A percentile compares a stretch with the other conserved stretches of the same genome.
Evolutionary conservation across 108 stramenopile genomes (phyloP).

Genomic region (Pseudonitzschia multistriata): DNA sequence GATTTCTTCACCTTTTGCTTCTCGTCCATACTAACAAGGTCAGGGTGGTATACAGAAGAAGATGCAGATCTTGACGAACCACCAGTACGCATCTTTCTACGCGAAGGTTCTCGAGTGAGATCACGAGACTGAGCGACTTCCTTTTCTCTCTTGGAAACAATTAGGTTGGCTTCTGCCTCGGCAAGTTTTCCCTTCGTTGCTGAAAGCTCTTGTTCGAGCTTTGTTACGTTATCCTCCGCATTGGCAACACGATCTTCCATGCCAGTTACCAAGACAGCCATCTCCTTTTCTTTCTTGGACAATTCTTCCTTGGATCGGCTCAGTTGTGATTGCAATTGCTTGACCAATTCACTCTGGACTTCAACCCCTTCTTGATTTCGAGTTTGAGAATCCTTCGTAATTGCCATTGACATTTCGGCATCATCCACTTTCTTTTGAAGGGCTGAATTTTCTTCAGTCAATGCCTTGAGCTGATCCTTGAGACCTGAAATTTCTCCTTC

Average conservation of each 20-base stretch:
- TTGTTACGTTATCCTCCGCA: constrained; percentile 52
- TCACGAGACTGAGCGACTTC: constrained; percentile 39
- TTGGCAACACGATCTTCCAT: constrained; percentile 43
- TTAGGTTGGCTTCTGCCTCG: constrained; percentile 61
- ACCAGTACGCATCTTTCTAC: constrained; percentile 9
- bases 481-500: constrained; percentile 44
- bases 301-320: constrained; percentile 57
- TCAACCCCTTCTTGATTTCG: constrained; percentile 34
- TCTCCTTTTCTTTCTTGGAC: constrained; percentile 57
- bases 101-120: constrained; percentile 13
- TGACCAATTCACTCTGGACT: constrained; percentile 58
- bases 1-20: constrained; percentile 31
- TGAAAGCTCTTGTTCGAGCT: constrained; percentile 52
- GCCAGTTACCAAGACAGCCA: constrained; percentile 38
- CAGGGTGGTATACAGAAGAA: constrained; percentile 29
- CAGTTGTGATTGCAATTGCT: constrained; percentile 69
- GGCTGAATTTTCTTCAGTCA: constrained; percentile 48
- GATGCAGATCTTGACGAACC: background rate
- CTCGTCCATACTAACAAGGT: constrained; percentile 27
- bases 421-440: constrained; percentile 66
- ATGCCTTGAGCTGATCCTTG: constrained; percentile 42
- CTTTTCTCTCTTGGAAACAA: constrained; percentile 47
- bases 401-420: constrained; percentile 51
- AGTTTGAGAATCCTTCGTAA: constrained; percentile 39
- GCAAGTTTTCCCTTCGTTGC: constrained; percentile 63